Evolutionary conservation across 2,329 filamentous ascomycete genomes (phyloP).

Genomic region (Chaetomium sp.): DNA sequence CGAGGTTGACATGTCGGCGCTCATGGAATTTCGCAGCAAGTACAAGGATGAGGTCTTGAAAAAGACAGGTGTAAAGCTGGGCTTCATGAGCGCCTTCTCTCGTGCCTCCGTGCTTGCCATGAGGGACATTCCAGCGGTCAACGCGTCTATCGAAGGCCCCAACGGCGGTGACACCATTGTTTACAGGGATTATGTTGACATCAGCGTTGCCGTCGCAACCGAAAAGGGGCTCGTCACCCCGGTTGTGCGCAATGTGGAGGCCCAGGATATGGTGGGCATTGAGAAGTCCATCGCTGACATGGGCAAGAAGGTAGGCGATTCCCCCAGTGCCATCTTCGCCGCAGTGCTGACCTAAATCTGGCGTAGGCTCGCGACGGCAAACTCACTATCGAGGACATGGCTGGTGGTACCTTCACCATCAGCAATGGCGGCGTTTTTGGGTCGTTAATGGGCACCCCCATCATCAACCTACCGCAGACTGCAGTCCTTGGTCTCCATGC

Average conservation of each 20-base stretch:
- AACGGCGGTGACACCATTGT: conserved; percentile 96
- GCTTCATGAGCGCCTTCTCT: conserved; percentile 99
- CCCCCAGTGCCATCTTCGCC: conserved; percentile 4
- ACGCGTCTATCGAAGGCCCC: conserved; percentile 93
- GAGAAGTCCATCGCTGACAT: conserved; percentile 90
- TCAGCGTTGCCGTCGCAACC: conserved; percentile 93
- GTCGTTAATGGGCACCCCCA: conserved; percentile 93
- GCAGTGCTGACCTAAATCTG: neutral
- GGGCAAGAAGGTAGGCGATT: conserved; percentile 72
- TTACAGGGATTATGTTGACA: conserved; percentile 96
- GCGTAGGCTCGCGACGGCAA: conserved; percentile 78
- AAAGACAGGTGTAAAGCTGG: conserved; percentile 93
- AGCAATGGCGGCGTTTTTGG: conserved; percentile 97
- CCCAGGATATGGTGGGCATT: conserved; percentile 79
- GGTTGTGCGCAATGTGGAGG: conserved; percentile 88
- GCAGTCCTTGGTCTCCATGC: conserved; percentile 89
- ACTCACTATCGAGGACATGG: conserved; percentile 98
- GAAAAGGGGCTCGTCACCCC: conserved; percentile 97
- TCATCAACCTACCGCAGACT: conserved; percentile 94
- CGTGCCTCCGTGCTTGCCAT: conserved; percentile 85
- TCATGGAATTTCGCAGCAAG: conserved; percentile 94
- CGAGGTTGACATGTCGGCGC: conserved; percentile 95
- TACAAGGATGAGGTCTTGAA: conserved; percentile 97
- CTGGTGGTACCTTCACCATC: conserved; percentile 95
- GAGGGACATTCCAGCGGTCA: conserved; percentile 89